Base-by-base conservation (phyloP, 768 basidiomycete species). In the Termitomyces titanicus region DNA sequence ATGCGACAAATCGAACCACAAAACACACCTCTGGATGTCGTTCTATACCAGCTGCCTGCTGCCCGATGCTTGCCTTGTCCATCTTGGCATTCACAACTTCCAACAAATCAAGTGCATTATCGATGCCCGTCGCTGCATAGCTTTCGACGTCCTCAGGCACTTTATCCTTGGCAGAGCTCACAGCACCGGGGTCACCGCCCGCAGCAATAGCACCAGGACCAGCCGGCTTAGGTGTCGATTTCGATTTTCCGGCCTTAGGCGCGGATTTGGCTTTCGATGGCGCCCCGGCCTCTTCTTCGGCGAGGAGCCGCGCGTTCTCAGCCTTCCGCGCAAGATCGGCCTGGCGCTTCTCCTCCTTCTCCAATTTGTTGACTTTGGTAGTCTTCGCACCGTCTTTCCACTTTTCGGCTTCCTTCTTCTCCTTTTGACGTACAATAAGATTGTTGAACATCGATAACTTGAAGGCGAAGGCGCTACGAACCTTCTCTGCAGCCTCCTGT, bases 31-130 rank as follows among this genome's bases (percentile, higher is more conserved):
- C 94, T 49, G 94, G 94, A 79, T 97, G 94, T 52, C 79, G 81
- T 74, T 97, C 94, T 34, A 97, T 81, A 37, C 82, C 80, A 49
- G 92, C 92, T 13, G 94, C 94, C 69, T 90, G 88, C 55, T 85
- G 83, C 0, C 94, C 94, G 33, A 95, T 76, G 61, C 89, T 92
- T 1, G 92, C 91, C 73, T 96, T 96, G 70, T 96, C 94, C 82
- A 83, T 86, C 79, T 93, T 94, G 3, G 91, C 90, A 45, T 85
- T 95, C 25, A 96, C 92, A 4, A 94, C 81, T 55, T 92, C 89
- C 58, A 97, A 69, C 52, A 96, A 78, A 70, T 98, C 94, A 48
- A 98, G 68, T 9, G 91, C 93, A 67, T 92, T 88, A 65, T 98
- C 94, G 51, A 98, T 82, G 12, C 94, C 94, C 22, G 90, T 92